Base-by-base conservation (phyloP, 139 green algal genomes). In the Chlamydomonas sphaeroides region DNA sequence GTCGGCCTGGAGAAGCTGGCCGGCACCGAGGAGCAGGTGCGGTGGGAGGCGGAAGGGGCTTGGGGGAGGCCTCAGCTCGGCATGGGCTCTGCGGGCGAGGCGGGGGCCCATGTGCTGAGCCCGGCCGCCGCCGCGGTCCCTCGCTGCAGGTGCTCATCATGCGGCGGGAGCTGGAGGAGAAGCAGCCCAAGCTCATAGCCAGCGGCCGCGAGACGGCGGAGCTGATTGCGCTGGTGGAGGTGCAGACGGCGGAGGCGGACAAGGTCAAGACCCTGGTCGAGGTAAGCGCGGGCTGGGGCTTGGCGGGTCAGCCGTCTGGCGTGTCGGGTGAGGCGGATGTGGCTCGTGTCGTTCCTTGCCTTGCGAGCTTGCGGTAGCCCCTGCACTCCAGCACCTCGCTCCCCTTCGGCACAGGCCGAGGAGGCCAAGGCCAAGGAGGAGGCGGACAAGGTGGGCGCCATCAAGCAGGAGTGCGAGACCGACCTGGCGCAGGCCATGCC, bases 391-490 rank as follows among this genome's bases (percentile, higher is more conserved):
- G n/a, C 51, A 25, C 51, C 51, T 28, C 17, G 4, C 51, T 25
- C 51, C 51, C 15, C 20, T 17, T 61, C 17, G 4, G 4, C 56
- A 32, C 56, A 85, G 63, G 85, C 84, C 20, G 92, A 95, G 63
- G 93, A 95, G 70, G 90, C 88, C 5, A 87, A 84, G 36, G 93
- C 91, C 0, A 83, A 86, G 65, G 91, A 94, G 82, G 94, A 97
- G 75, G 92, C 90, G 21, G 65, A 84, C 45, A 85, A 85, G 70
- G 79, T 79, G 18, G 39, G 25, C 6, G 84, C 84, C 45, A 95
- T 95, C 86, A 95, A 95, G 87, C 87, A 92, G 57, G 91, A 94
- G 65, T 94, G 91, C 68, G 89, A 96, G 80, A 85, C 72, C 32
- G 88, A 94, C 68, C 85, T 96, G 20, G 90, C 86, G 18, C 80